Percentiles rank a stretch among this genome's conserved stretches.
Conservation (phyloP, 305 asterid genomes). For the Petunia hybrid region DNA sequence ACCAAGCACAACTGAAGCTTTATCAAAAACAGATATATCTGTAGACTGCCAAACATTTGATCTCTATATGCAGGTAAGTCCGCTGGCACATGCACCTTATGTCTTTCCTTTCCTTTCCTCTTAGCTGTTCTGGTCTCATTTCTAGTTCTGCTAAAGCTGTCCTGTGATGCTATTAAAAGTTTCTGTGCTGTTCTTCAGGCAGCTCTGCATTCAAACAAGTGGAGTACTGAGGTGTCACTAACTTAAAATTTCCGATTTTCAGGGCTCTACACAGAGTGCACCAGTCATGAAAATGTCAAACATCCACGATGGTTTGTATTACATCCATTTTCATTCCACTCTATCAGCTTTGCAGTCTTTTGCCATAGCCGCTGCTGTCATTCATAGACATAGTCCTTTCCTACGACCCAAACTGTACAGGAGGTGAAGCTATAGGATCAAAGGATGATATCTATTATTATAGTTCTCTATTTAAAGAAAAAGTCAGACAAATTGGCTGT, state of each 20-base stretch:
- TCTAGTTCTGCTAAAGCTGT: neutral
- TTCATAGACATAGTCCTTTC: slow-evolving; percentile 66
- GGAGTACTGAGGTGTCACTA: slow-evolving; percentile 13
- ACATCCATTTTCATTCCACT: slow-evolving; percentile 71
- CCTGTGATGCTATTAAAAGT: neutral
- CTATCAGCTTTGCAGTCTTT: slow-evolving; percentile 83
- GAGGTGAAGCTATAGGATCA: slow-evolving; percentile 45
- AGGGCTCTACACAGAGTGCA: slow-evolving; percentile 70
- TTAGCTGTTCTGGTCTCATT: neutral
- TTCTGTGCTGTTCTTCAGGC: neutral
- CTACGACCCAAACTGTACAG: slow-evolving; percentile 64
- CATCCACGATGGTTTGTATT: slow-evolving; percentile 69
- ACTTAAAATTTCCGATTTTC: slow-evolving; percentile 31
- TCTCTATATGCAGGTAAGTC: slow-evolving; percentile 64
- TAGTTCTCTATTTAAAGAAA: neutral
- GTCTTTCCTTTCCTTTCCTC: neutral
- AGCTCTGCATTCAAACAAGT: slow-evolving; percentile 9
- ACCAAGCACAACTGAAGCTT: slow-evolving; percentile 35
- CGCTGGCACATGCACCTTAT: neutral
- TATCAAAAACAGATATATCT: slow-evolving; percentile 41
- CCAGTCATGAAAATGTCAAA: slow-evolving; percentile 80
- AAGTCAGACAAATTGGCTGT: slow-evolving; percentile 3
- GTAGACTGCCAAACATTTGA: slow-evolving; percentile 66
- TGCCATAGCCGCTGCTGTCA: slow-evolving; percentile 76
- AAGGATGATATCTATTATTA: slow-evolving; percentile 21